phyloP scores from a whole-genome alignment of 495 filamentous ascomycete species.

The Annulohypoxylon nitens region DNA sequence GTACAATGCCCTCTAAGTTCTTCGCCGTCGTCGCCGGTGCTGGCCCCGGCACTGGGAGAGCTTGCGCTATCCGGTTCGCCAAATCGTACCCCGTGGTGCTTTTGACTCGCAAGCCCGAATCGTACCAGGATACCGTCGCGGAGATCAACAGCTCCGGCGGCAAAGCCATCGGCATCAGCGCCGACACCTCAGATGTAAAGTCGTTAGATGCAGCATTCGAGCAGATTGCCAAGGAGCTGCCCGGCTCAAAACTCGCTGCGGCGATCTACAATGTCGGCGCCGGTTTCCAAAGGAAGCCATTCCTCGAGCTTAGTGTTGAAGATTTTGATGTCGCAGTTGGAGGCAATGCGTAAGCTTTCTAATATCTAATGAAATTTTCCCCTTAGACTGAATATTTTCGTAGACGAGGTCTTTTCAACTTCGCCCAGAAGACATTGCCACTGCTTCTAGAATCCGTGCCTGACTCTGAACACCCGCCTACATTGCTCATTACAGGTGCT shows the following conservation, averaged over 20 bases:
- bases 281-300: constrained; percentile 79
- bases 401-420: constrained; percentile 81
- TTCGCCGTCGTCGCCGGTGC: constrained; percentile 79
- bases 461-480: constrained; percentile 71
- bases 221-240: constrained; percentile 70
- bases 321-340: constrained; percentile 71
- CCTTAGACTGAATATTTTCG: constrained; percentile 4
- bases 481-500: constrained; percentile 89
- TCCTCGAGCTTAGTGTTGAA: constrained; percentile 76
- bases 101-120: constrained; percentile 76
- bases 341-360: constrained; percentile 70
- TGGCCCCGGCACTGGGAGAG: constrained; percentile 71
- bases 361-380: neutral
- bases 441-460: constrained; percentile 71
- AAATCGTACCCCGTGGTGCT: constrained; percentile 80
- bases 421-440: constrained; percentile 79
- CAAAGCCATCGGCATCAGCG: constrained; percentile 79
- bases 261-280: constrained; percentile 87
- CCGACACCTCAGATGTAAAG: constrained; percentile 74
- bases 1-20: constrained; percentile 56
- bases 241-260: constrained; percentile 71
- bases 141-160: constrained; percentile 80
- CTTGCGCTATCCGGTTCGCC: constrained; percentile 76
- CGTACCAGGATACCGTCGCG: constrained; percentile 74
- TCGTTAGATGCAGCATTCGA: constrained; percentile 76